Conservation (phyloP, 306 rosid species). For the Neltuma alba region DNA sequence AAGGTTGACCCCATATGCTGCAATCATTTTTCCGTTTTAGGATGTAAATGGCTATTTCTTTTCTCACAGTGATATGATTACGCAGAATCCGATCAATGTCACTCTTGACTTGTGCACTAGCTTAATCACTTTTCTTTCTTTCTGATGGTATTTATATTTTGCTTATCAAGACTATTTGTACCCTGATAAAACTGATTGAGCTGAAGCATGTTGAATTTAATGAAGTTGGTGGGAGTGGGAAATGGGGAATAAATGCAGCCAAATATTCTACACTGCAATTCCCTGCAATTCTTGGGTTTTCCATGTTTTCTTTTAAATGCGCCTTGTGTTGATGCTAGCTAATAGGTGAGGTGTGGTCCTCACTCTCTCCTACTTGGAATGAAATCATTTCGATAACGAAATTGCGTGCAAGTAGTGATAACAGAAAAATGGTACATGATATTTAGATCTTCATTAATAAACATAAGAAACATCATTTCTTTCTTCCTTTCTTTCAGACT, state of each 20-base stretch:
- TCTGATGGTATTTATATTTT: neutral
- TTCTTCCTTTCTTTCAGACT: neutral
- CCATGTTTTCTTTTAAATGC: constrained; percentile 35
- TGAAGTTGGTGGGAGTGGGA: constrained; percentile 47
- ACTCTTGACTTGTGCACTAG: neutral
- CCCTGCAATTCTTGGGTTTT: constrained; percentile 38
- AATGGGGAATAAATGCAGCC: constrained; percentile 41
- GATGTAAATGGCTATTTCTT: neutral
- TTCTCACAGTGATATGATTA: constrained; percentile 23
- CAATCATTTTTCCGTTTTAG: constrained; percentile 23
- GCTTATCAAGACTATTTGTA: neutral
- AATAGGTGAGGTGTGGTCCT: constrained; percentile 57
- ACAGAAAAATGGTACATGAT: constrained; percentile 17
- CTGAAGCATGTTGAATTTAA: constrained; percentile 32
- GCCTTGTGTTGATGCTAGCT: constrained; percentile 13
- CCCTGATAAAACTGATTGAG: neutral
- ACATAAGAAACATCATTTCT: neutral
- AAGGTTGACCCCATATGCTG: constrained; percentile 42
- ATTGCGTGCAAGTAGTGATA: constrained; percentile 47
- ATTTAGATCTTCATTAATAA: constrained; percentile 30
- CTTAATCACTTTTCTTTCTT: constrained; percentile 11
- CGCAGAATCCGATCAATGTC: constrained; percentile 39
- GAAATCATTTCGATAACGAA: constrained; percentile 76
- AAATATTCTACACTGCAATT: constrained; percentile 40
- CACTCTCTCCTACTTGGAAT: constrained; percentile 50